These are phyloP conservation scores for Arachis stenosperma DNA, from an alignment of 306 rosid species.

Conservation along the genomic window DNA sequence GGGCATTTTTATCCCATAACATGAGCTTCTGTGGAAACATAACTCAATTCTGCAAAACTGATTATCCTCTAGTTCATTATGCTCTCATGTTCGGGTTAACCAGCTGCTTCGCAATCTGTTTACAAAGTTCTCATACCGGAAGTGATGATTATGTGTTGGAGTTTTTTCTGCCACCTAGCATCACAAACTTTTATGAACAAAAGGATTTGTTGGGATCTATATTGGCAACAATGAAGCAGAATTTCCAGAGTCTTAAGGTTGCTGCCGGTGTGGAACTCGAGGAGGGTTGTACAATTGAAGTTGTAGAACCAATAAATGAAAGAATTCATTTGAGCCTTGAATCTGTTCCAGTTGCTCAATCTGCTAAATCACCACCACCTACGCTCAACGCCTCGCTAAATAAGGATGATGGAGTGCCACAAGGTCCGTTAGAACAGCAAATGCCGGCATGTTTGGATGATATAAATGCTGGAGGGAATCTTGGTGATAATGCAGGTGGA, in stretches of 20 bases:
- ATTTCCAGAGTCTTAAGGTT: conserved; percentile 74
- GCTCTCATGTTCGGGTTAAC: conserved; percentile 80
- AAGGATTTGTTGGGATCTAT: conserved; percentile 62
- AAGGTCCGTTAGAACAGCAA: conserved; percentile 44
- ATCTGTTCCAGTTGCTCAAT: conserved; percentile 46
- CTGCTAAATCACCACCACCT: conserved; percentile 46
- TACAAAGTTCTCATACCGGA: conserved; percentile 73
- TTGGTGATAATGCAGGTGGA: conserved; percentile 41
- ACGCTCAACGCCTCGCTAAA: conserved; percentile 41
- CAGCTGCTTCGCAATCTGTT: conserved; percentile 77
- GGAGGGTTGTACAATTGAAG: conserved; percentile 58
- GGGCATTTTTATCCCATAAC: conserved; percentile 68
- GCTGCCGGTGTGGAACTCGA: conserved; percentile 69
- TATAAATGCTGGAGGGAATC: conserved; percentile 43
- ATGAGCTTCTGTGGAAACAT: conserved; percentile 73
- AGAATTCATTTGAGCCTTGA: conserved; percentile 58
- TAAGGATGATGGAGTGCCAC: conserved; percentile 44
- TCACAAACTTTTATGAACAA: conserved; percentile 56
- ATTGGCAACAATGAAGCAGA: conserved; percentile 73
- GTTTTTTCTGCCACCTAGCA: conserved; percentile 71
- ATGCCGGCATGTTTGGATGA: conserved; percentile 31
- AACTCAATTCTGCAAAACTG: conserved; percentile 76
- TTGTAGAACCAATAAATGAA: conserved; percentile 54
- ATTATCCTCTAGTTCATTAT: conserved; percentile 84
- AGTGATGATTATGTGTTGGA: conserved; percentile 79